Evolutionary conservation across 148 eudicot species (phyloP), one percentile per base, ranked within the genome.

Genomic region (Beta vulgaris): DNA sequence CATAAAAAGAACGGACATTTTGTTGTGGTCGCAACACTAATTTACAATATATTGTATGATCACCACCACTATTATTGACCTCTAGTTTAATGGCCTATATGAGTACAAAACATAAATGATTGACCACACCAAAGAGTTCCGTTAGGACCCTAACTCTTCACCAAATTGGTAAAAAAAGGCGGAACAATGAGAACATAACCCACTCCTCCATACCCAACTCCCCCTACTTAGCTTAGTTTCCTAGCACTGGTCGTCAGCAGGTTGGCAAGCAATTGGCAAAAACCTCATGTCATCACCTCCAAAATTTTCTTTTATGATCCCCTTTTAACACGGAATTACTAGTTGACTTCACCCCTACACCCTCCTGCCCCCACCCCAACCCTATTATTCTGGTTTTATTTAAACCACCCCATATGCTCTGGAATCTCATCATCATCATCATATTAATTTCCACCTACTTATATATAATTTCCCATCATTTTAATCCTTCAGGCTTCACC

Each of bases 311-410:
- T 39, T 49, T 4, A 21, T 55, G 60, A 64, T 61, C 23, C 74
- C 72, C 76, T 62, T 68, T 34, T 76, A 66, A 74, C 85, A 84
- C 85, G 86, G 83, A 86, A 81, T 79, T 79, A 76, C 59, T 72
- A 73, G 86, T 86, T 84, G 85, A 83, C 88, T 82, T 75, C 39
- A 48, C 25, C 48, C 36, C 71, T 36, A 35, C 42, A 42, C 55
- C 25, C 40, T 19, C 68, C 53, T 46, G n/a, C 28, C 40, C 46
- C 34, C 26, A 9, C 44, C 55, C 32, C 60, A 63, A n/a, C n/a
- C n/a, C n/a, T n/a, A 46, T 36, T 72, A 66, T 37, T 71, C 10
- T 2, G 61, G 3, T 15, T 43, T 60, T 72, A 69, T 72, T 80
- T 69, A 74, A 69, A 80, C 59, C 58, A 58, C 35, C 66, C 73